phyloP scores from a whole-genome alignment of 495 filamentous ascomycete species.

The Aspergillus baeticus region DNA sequence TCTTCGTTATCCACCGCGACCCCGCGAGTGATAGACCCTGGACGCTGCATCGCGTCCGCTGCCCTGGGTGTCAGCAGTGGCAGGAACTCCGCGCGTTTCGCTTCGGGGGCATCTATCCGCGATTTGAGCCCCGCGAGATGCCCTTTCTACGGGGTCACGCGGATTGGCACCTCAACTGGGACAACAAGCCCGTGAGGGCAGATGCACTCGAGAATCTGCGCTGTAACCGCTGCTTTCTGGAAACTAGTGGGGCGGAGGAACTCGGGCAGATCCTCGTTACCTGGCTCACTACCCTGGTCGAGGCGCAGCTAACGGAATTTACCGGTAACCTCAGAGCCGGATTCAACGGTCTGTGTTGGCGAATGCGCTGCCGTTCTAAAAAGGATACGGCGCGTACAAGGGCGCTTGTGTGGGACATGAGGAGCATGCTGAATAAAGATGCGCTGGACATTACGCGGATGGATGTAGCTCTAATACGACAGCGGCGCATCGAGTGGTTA shows the following conservation, averaged over 20 bases:
- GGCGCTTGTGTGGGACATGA: background rate
- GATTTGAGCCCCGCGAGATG: background rate
- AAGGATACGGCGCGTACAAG: background rate
- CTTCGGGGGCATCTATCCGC: background rate
- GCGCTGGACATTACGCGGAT: background rate
- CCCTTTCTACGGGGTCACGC: no score
- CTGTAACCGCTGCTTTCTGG: background rate
- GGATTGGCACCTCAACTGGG: background rate
- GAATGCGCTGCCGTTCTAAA: background rate
- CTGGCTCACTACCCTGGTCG: background rate
- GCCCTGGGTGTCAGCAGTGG: background rate
- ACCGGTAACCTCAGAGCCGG: background rate
- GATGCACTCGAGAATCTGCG: background rate
- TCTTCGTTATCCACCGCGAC: background rate
- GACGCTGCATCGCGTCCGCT: background rate
- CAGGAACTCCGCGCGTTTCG: background rate
- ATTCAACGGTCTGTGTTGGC: background rate
- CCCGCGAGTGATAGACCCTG: background rate
- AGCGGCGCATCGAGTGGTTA: background rate
- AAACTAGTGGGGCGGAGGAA: background rate
- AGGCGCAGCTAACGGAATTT: background rate
- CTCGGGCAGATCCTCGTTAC: background rate
- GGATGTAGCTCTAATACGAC: background rate
- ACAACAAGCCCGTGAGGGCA: background rate
- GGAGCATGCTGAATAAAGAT: background rate